Conservation (phyloP, 495 filamentous ascomycete species). For the Penicillium egyptiacum region DNA sequence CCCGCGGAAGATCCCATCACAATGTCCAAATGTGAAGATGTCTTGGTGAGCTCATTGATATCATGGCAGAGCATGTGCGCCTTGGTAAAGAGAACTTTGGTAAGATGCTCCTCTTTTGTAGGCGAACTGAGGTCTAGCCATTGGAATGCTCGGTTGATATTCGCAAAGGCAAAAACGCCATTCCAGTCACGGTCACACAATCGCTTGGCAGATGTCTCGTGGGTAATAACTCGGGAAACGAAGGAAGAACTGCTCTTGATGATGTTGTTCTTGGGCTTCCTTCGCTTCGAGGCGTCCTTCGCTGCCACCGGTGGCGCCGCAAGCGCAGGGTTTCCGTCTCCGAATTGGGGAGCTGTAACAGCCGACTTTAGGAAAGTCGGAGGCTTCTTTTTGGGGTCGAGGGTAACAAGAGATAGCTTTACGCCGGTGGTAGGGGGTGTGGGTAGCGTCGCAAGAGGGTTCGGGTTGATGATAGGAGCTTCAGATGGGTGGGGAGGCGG, state of each 20-base stretch:
- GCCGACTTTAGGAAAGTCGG: constrained; percentile 48
- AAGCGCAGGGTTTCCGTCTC: constrained; percentile 80
- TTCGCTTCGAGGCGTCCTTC: constrained; percentile 76
- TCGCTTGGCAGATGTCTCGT: constrained; percentile 76
- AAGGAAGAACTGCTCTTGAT: constrained; percentile 97
- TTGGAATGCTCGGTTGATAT: constrained; percentile 90
- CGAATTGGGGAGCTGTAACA: constrained; percentile 67
- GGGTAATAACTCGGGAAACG: constrained; percentile 89
- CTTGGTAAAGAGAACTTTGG: constrained; percentile 95
- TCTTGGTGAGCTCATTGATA: constrained; percentile 81
- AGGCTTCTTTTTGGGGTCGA: constrained; percentile 61
- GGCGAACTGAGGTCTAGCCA: constrained; percentile 68
- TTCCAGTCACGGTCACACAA: constrained; percentile 74
- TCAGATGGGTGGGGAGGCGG: constrained; percentile 95
- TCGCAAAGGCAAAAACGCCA: constrained; percentile 87
- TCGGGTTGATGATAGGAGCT: constrained; percentile 77
- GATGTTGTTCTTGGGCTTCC: constrained; percentile 96
- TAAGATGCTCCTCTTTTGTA: constrained; percentile 75
- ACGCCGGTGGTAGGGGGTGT: constrained; percentile 80
- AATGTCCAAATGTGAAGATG: constrained; percentile 75
- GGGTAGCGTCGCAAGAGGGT: constrained; percentile 82
- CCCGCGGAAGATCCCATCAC: constrained; percentile 94
- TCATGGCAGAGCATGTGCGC: constrained; percentile 95
- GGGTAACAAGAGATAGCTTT: constrained; percentile 73
- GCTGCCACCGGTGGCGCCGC: constrained; percentile 43